phyloP scores from a whole-genome alignment of 306 rosid genomes.

The Medicago truncatula region DNA sequence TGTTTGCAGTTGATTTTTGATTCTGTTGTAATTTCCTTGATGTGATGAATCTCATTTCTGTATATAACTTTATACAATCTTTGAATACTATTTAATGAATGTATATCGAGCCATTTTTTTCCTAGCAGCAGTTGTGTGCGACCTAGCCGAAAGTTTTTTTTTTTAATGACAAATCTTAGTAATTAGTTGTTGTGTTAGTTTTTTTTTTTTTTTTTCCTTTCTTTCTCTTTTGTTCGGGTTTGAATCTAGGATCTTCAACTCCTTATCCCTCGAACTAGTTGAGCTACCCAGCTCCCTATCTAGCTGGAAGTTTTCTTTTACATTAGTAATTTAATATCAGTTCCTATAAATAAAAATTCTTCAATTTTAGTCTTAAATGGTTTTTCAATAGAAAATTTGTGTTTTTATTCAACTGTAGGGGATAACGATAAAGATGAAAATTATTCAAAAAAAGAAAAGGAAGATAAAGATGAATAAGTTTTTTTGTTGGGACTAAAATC shows the following conservation, averaged over 20 bases:
- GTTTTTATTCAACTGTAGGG: not conserved
- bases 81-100: conserved; percentile 46
- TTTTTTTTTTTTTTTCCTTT: too few species aligned
- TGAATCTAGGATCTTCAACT: too few species aligned
- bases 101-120: conserved; percentile 37
- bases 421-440: not conserved
- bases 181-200: too few species aligned
- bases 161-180: too few species aligned
- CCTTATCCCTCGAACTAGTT: too few species aligned
- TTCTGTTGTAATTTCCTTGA: conserved; percentile 42
- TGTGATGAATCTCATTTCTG: conserved; percentile 48
- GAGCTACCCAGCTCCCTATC: too few species aligned
- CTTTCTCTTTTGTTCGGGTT: too few species aligned
- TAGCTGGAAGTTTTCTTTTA: not conserved
- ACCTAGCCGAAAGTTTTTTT: conserved; percentile 6
- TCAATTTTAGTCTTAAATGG: not conserved
- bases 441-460: too few species aligned
- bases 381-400: not conserved
- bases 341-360: not conserved
- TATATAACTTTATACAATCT: conserved; percentile 56
- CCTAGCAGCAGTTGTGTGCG: conserved; percentile 21
- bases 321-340: not conserved
- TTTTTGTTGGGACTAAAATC: not conserved
- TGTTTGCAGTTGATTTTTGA: conserved; percentile 39
- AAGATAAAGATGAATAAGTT: not conserved